These are phyloP conservation scores for Trifolium repens DNA, from an alignment of 306 rosid species.

Conservation along the genomic window DNA sequence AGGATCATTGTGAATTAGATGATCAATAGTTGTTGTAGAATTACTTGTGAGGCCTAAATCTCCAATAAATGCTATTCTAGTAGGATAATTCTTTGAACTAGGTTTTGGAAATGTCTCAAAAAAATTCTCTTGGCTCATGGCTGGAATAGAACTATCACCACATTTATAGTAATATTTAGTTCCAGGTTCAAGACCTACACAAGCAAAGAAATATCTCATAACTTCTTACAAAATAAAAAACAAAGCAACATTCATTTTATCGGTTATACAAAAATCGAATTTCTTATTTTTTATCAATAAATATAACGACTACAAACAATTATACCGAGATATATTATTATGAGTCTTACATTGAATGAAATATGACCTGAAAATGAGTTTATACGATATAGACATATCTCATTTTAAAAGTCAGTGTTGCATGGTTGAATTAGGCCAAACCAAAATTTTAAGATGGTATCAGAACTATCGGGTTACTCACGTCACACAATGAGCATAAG, in stretches of 20 bases:
- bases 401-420: neutral
- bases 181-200: conserved; percentile 79
- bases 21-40: conserved; percentile 79
- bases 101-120: conserved; percentile 68
- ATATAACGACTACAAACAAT: too few relatives aligned
- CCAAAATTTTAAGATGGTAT: neutral
- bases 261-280: too few relatives aligned
- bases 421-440: neutral
- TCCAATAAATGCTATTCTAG: conserved; percentile 77
- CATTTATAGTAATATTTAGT: conserved; percentile 77
- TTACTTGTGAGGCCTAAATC: conserved; percentile 94
- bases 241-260: neutral
- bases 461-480: neutral
- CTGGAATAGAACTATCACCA: conserved; percentile 80
- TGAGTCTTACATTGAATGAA: too few relatives aligned
- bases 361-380: too few relatives aligned
- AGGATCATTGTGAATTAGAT: conserved; percentile 76
- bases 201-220: conserved; percentile 39
- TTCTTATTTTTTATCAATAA: too few relatives aligned
- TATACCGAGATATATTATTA: too few relatives aligned
- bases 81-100: conserved; percentile 60
- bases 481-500: neutral
- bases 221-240: neutral
- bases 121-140: conserved; percentile 74
- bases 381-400: too few relatives aligned